A percentile compares a stretch with the other conserved stretches of the same genome.
Conservation (phyloP, 2,329 filamentous ascomycete genomes). For the Fusarium sp. region DNA sequence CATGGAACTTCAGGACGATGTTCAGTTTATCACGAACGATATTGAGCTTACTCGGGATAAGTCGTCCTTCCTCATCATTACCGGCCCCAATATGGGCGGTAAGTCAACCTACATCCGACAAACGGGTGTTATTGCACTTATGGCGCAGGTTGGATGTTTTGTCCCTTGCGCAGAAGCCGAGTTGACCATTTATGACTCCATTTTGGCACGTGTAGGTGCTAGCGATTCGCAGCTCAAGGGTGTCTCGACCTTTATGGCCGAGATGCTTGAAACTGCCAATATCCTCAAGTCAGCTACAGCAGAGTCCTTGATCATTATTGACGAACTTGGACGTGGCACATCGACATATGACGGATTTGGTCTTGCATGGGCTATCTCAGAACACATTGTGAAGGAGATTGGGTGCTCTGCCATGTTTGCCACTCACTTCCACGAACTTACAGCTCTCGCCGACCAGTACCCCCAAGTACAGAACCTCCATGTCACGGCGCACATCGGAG, state of each 20-base stretch:
- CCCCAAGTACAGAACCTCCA: slow-evolving; percentile 92
- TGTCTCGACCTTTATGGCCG: slow-evolving; percentile 98
- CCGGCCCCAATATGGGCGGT: slow-evolving; percentile 98
- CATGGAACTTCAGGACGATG: slow-evolving; percentile 98
- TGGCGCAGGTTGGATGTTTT: slow-evolving; percentile 97
- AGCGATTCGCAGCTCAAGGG: slow-evolving; percentile 97
- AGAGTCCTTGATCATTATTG: slow-evolving; percentile 97
- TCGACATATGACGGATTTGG: slow-evolving; percentile 99
- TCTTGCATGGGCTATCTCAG: slow-evolving; percentile 98
- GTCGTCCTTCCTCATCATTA: slow-evolving; percentile 95
- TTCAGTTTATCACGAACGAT: slow-evolving; percentile 98
- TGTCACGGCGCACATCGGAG: slow-evolving; percentile 90
- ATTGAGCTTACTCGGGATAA: slow-evolving; percentile 79
- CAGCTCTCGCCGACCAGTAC: slow-evolving; percentile 85
- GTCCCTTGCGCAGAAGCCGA: slow-evolving; percentile 92
- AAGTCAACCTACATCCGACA: slow-evolving; percentile 99
- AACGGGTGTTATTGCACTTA: slow-evolving; percentile 93
- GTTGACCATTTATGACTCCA: slow-evolving; percentile 94
- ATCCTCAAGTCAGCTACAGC: slow-evolving; percentile 96
- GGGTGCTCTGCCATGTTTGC: slow-evolving; percentile 94
- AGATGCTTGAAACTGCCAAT: slow-evolving; percentile 98
- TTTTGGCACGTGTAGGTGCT: slow-evolving; percentile 93
- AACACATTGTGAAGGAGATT: slow-evolving; percentile 96
- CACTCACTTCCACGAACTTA: slow-evolving; percentile 98
- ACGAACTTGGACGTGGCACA: slow-evolving; percentile 94